A percentile compares a stretch with the other conserved stretches of the same genome.
Evolutionary conservation across 345 rosid genomes (phyloP).

Genomic region (Eucalyptus pauciflora): DNA sequence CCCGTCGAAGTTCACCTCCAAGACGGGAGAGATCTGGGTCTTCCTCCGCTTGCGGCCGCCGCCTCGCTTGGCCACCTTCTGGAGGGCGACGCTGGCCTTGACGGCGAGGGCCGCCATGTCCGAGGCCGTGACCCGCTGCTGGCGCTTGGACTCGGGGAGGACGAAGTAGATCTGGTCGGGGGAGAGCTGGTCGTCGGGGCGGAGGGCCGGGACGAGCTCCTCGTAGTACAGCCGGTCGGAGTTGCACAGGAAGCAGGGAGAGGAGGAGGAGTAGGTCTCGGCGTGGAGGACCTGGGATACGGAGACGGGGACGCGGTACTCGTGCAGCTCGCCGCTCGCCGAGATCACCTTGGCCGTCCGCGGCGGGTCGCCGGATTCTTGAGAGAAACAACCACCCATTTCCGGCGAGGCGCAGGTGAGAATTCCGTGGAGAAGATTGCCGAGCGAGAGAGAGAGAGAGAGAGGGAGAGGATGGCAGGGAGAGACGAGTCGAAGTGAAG

Average conservation of each 20-base stretch:
- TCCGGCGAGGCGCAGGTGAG: not conserved
- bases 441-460: not conserved
- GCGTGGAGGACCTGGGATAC: constrained; percentile 47
- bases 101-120: constrained; percentile 97
- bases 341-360: constrained; percentile 55
- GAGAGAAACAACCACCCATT: constrained; percentile 64
- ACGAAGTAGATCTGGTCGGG: constrained; percentile 19
- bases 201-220: not conserved
- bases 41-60: constrained; percentile 10
- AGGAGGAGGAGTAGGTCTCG: constrained; percentile 14
- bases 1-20: not conserved
- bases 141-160: constrained; percentile 62
- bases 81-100: constrained; percentile 72
- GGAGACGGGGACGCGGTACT: constrained; percentile 36
- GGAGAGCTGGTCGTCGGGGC: not conserved
- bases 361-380: not conserved
- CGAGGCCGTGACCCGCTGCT: constrained; percentile 40
- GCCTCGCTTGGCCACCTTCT: constrained; percentile 9
- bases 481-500: not conserved
- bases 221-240: not conserved
- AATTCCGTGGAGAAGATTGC: not conserved
- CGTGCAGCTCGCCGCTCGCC: constrained; percentile 45
- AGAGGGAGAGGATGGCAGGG: not conserved
- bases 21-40: constrained; percentile 40
- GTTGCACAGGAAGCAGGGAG: not conserved